Conservation (phyloP, 345 rosid species). For the Punica granatum region DNA sequence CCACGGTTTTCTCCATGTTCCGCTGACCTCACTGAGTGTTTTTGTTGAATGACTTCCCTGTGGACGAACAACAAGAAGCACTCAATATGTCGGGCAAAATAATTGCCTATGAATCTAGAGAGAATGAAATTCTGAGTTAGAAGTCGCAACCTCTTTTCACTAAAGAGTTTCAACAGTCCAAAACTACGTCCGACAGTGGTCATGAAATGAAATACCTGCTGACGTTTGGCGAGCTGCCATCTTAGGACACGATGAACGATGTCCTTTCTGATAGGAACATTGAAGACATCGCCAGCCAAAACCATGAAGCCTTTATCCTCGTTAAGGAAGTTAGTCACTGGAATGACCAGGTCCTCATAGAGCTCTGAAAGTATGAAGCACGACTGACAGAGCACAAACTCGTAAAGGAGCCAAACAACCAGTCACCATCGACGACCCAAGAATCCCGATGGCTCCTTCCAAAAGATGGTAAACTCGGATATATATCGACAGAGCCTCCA, state of each 20-base stretch:
- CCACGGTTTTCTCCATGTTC: slow-evolving; percentile 93
- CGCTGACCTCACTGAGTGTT: slow-evolving; percentile 89
- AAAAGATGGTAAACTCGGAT: background rate
- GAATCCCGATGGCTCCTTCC: background rate
- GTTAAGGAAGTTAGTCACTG: slow-evolving; percentile 64
- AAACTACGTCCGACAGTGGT: background rate
- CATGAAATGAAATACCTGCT: slow-evolving; percentile 43
- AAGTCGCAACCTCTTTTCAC: no score
- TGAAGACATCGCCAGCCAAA: slow-evolving; percentile 90
- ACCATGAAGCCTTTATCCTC: slow-evolving; percentile 80
- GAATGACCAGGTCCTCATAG: slow-evolving; percentile 69
- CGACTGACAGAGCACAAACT: background rate
- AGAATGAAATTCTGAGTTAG: no score
- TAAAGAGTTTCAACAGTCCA: background rate
- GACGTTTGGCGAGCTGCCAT: slow-evolving; percentile 92
- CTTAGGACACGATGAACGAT: slow-evolving; percentile 75
- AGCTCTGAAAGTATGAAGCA: slow-evolving; percentile 37
- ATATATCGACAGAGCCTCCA: background rate
- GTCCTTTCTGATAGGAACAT: slow-evolving; percentile 88
- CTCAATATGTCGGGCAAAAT: slow-evolving; percentile 1
- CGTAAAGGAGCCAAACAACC: background rate
- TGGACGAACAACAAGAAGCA: slow-evolving; percentile 3
- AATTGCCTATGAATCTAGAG: background rate
- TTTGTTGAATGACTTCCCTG: slow-evolving; percentile 96
- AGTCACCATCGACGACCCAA: background rate